These are phyloP conservation scores for Xerocomellus chrysenteron DNA, from an alignment of 768 basidiomycete genomes.

Conservation along the genomic window DNA sequence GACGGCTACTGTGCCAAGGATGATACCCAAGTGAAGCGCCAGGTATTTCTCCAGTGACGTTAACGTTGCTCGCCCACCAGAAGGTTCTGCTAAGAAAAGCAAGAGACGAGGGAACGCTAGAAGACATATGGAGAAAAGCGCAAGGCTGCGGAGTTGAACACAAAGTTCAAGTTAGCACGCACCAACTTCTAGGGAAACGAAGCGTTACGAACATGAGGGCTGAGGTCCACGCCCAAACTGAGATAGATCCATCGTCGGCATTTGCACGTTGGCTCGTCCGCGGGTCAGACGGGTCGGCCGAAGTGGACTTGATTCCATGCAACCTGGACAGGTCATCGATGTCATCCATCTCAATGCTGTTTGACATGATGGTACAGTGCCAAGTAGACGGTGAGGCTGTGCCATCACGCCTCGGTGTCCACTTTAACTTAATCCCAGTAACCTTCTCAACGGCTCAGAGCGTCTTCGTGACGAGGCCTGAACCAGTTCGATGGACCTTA, in stretches of 20 bases:
- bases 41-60: conserved; percentile 72
- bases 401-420: background rate
- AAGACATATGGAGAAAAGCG: conserved; percentile 37
- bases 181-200: background rate
- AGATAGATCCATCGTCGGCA: conserved; percentile 25
- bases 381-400: background rate
- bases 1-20: conserved; percentile 53
- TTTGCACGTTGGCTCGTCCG: conserved; percentile 7
- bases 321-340: conserved; percentile 38
- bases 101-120: conserved; percentile 61
- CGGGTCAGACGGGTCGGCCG: conserved; percentile 7
- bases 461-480: background rate
- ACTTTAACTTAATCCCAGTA: no score
- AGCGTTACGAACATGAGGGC: conserved; percentile 30
- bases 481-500: background rate
- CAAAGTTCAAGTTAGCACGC: conserved; percentile 1
- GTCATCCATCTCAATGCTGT: conserved; percentile 41
- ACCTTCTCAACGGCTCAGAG: no score
- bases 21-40: conserved; percentile 61
- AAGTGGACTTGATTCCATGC: conserved; percentile 1
- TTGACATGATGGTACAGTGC: conserved; percentile 26
- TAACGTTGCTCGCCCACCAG: conserved; percentile 42
- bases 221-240: conserved; percentile 41
- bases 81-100: conserved; percentile 60
- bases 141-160: conserved; percentile 29